Percentiles rank a stretch among this genome's conserved stretches.
Conservation (phyloP, 306 rosid species). For the Luffa acutangula region DNA sequence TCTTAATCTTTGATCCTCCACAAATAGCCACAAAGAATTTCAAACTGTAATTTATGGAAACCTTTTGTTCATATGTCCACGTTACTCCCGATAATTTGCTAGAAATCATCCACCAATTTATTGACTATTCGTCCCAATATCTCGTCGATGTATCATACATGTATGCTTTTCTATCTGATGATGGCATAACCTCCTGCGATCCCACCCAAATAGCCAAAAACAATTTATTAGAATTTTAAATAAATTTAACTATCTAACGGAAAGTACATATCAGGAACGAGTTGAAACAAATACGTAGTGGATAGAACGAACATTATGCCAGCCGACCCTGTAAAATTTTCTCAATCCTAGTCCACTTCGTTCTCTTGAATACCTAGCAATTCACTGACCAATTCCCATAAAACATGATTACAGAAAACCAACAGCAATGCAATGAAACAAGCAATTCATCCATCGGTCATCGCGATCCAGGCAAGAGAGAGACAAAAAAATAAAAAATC, state of each 20-base stretch:
- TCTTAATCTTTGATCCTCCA: neutral
- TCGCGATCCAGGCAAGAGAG: neutral
- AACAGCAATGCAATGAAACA: neutral
- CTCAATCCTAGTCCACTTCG: constrained; percentile 49
- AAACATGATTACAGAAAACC: neutral
- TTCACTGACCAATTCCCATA: constrained; percentile 83
- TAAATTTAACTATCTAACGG: neutral
- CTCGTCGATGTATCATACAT: neutral
- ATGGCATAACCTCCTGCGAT: neutral
- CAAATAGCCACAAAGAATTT: neutral
- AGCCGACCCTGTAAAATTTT: neutral
- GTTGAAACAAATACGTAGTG: neutral
- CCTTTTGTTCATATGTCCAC: neutral
- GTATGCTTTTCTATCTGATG: neutral
- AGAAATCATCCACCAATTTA: neutral
- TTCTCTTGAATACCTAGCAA: constrained; percentile 81
- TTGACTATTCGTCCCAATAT: neutral
- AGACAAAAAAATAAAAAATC: neutral
- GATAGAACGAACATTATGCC: neutral
- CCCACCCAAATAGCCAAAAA: neutral
- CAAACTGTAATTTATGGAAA: neutral
- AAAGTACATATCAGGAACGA: neutral
- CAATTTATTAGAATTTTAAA: neutral
- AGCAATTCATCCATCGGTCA: neutral
- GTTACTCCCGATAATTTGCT: neutral